Evolutionary conservation across 352 stramenopile genomes (phyloP).

Genomic region (Phytophthora sp.): DNA sequence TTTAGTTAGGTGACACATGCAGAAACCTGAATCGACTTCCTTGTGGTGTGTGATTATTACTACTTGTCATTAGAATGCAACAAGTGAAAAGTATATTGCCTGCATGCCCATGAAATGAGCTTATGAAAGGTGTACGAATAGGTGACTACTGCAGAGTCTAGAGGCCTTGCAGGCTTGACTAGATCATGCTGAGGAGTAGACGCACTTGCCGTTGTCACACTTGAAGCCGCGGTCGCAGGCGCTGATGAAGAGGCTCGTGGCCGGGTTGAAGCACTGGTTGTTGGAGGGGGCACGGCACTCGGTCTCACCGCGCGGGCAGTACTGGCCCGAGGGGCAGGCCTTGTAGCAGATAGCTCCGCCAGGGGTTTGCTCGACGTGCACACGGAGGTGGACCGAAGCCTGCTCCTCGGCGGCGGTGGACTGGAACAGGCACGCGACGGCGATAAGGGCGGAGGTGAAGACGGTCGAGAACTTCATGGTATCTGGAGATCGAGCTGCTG

Average conservation of each 20-base stretch:
- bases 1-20: too few species aligned
- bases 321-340: slow-evolving; percentile 12
- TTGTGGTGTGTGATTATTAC: background rate
- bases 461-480: slow-evolving; percentile 33
- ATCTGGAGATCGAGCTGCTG: background rate
- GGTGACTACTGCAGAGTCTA: slow-evolving; percentile 1
- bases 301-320: slow-evolving; percentile 15
- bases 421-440: slow-evolving; percentile 1
- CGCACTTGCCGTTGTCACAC: slow-evolving; percentile 26
- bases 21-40: too few species aligned
- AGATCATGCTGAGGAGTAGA: slow-evolving; percentile 25
- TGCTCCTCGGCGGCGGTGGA: slow-evolving; percentile 13
- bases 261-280: slow-evolving; percentile 31
- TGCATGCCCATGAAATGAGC: background rate
- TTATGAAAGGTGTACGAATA: slow-evolving; percentile 5
- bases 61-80: background rate
- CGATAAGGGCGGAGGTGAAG: slow-evolving; percentile 14
- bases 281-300: slow-evolving; percentile 7
- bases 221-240: slow-evolving; percentile 19
- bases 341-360: slow-evolving; percentile 13
- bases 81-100: background rate
- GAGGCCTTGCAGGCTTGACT: background rate
- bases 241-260: slow-evolving; percentile 16
- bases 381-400: slow-evolving; percentile 27
- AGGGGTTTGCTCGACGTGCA: slow-evolving; percentile 12